A percentile compares a stretch with the other conserved stretches of the same genome.
phyloP scores from a whole-genome alignment of 176 grass and related monocot genomes.

The Phoenix roebelenii region DNA sequence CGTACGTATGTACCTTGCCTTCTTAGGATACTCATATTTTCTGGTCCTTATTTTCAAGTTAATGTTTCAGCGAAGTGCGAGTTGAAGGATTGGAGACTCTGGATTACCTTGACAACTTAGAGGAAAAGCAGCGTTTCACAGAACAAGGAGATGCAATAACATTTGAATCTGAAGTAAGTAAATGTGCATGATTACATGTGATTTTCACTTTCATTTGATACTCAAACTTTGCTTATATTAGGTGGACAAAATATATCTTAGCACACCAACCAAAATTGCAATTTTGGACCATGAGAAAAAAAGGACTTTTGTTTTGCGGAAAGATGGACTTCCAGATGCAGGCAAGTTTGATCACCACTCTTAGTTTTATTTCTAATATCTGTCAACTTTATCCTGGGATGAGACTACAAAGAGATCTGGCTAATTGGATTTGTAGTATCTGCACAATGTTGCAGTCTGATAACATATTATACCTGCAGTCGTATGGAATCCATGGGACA shows the following conservation, averaged over 20 bases:
- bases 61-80: constrained; percentile 12
- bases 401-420: too few species aligned
- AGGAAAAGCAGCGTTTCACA: constrained; percentile 7
- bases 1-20: too few species aligned
- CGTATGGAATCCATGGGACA: constrained; percentile 18
- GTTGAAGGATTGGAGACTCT: constrained; percentile 15
- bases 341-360: neutral
- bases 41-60: neutral
- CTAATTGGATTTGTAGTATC: too few species aligned
- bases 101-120: constrained; percentile 13
- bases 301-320: constrained; percentile 13
- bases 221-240: neutral
- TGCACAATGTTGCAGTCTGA: too few species aligned
- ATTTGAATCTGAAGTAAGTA: constrained; percentile 10
- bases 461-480: neutral
- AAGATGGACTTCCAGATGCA: constrained; percentile 14
- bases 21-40: neutral
- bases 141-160: constrained; percentile 20
- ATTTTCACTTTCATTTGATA: too few species aligned
- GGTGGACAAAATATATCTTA: constrained; percentile 8
- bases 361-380: too few species aligned
- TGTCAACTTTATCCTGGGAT: too few species aligned
- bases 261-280: constrained; percentile 12
- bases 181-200: neutral
- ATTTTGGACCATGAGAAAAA: constrained; percentile 16